Evolutionary conservation across 2,329 filamentous ascomycete genomes (phyloP).

Genomic region (Xylariomycetidae sp.): DNA sequence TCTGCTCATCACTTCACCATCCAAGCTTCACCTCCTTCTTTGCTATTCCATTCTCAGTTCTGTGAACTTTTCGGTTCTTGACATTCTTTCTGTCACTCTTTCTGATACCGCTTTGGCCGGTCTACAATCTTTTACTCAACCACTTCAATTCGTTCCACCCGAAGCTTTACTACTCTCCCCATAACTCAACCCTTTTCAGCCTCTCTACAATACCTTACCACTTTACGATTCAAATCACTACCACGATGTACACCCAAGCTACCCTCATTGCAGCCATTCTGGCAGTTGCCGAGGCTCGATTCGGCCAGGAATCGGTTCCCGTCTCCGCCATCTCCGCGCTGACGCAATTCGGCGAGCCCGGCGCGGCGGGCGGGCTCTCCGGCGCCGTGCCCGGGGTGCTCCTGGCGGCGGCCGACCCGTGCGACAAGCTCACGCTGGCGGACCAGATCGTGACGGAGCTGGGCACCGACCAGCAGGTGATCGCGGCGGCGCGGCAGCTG

Average conservation of each 20-base stretch:
- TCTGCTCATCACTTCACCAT: slow-evolving; percentile 15
- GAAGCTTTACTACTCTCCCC: slow-evolving; percentile 10
- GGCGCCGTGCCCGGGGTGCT: slow-evolving; percentile 56
- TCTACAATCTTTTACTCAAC: slow-evolving; percentile 15
- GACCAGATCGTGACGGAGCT: slow-evolving; percentile 58
- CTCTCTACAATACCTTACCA: neutral
- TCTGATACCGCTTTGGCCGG: slow-evolving; percentile 24
- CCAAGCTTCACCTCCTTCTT: slow-evolving; percentile 24
- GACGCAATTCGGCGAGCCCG: slow-evolving; percentile 47
- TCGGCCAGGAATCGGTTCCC: slow-evolving; percentile 57
- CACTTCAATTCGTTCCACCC: slow-evolving; percentile 12
- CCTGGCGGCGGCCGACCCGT: slow-evolving; percentile 59
- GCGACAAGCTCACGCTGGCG: slow-evolving; percentile 58
- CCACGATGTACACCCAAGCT: slow-evolving; percentile 39
- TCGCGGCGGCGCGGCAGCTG: slow-evolving; percentile 55
- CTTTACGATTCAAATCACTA: slow-evolving; percentile 7
- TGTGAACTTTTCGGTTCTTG: slow-evolving; percentile 31
- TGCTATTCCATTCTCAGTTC: slow-evolving; percentile 26
- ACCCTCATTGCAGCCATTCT: slow-evolving; percentile 34
- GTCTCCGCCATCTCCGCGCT: slow-evolving; percentile 50
- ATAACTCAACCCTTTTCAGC: slow-evolving; percentile 1
- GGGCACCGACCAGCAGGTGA: slow-evolving; percentile 51
- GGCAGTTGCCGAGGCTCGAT: slow-evolving; percentile 47
- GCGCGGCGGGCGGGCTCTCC: slow-evolving; percentile 57
- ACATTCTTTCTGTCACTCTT: slow-evolving; percentile 26